Evolutionary conservation across 495 filamentous ascomycete species (phyloP).

Genomic region (Chaetomium tenue): DNA sequence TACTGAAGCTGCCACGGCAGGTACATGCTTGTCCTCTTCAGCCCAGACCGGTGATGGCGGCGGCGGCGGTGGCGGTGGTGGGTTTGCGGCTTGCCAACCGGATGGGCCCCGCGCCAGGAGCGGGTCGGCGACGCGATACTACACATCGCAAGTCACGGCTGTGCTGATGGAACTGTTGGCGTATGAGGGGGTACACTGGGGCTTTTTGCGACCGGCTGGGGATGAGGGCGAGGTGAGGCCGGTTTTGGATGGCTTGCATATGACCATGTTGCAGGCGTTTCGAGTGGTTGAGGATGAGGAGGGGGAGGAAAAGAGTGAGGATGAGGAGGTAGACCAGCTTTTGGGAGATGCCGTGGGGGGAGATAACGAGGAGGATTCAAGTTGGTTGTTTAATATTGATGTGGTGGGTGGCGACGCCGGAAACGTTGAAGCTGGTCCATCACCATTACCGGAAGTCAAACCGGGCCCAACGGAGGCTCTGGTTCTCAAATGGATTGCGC

Average conservation of each 20-base stretch:
- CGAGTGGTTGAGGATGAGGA: background rate
- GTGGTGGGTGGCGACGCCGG: background rate
- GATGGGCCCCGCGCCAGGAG: background rate
- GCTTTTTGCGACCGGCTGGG: background rate
- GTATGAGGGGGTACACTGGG: slow-evolving; percentile 4
- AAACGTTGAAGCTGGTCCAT: background rate
- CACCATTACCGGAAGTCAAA: background rate
- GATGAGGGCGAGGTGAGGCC: background rate
- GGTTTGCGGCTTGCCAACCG: too few relatives aligned
- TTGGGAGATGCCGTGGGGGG: background rate
- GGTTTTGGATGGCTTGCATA: slow-evolving; percentile 11
- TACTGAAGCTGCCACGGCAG: too few relatives aligned
- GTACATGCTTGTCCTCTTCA: too few relatives aligned
- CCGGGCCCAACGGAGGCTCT: slow-evolving; percentile 2
- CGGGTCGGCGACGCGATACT: slow-evolving; percentile 5
- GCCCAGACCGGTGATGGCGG: too few relatives aligned
- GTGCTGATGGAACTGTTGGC: slow-evolving; percentile 13
- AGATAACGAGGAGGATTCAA: slow-evolving; percentile 2
- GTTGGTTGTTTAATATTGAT: slow-evolving; percentile 2
- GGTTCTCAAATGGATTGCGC: slow-evolving; percentile 5
- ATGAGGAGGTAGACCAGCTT: background rate
- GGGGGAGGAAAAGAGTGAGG: background rate
- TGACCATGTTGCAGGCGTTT: slow-evolving; percentile 17
- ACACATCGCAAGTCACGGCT: background rate
- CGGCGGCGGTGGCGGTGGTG: too few relatives aligned